Evolutionary conservation across 148 eudicot species (phyloP).

Genomic region (Vaccinium myrtillus): DNA sequence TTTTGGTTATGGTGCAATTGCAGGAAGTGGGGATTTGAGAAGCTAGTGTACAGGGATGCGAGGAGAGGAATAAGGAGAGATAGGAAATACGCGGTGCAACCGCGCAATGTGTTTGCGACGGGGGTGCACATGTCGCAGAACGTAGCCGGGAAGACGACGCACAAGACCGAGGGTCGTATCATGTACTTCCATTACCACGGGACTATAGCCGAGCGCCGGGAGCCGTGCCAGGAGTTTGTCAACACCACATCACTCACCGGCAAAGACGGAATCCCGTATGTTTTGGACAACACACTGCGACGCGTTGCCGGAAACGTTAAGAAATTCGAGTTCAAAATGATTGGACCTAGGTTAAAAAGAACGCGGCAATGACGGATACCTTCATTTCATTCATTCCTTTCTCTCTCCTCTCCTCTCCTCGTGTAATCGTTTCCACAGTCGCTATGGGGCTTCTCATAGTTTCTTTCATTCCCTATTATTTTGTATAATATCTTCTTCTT

Average conservation of each 20-base stretch:
- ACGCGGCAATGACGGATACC: conserved; percentile 42
- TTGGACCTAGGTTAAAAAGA: conserved; percentile 49
- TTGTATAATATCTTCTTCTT: neutral
- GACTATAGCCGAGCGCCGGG: conserved; percentile 56
- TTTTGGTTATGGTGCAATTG: neutral
- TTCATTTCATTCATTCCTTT: conserved; percentile 17
- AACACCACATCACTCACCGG: conserved; percentile 30
- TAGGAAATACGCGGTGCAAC: conserved; percentile 75
- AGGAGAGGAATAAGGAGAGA: conserved; percentile 64
- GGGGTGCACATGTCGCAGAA: conserved; percentile 88
- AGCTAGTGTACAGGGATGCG: conserved; percentile 64
- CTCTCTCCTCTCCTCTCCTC: neutral
- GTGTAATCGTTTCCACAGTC: neutral
- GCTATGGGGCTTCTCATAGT: neutral
- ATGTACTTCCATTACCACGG: conserved; percentile 84
- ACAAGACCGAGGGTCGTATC: conserved; percentile 47
- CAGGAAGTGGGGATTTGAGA: conserved; percentile 93
- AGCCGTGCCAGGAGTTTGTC: conserved; percentile 51
- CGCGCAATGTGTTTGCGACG: conserved; percentile 63
- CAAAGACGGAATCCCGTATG: conserved; percentile 46
- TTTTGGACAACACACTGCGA: conserved; percentile 47
- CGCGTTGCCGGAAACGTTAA: conserved; percentile 46
- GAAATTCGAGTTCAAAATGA: conserved; percentile 58
- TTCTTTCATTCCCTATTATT: neutral
- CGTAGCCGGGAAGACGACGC: conserved; percentile 46